Conservation (phyloP, 208 protist genomes). For the Wallacemonas collosoma region DNA sequence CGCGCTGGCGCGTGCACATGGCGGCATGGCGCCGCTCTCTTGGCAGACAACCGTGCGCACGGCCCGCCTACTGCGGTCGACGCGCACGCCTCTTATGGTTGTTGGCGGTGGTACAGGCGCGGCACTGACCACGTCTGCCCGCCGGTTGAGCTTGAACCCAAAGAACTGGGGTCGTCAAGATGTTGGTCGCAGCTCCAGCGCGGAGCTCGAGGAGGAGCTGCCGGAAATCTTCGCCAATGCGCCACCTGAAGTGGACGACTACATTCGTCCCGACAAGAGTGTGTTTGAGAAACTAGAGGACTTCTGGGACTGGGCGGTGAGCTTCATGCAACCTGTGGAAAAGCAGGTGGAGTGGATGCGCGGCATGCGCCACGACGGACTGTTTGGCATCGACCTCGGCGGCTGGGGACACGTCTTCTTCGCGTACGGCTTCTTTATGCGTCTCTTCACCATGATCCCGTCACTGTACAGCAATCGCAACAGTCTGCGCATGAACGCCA, state of each 20-base stretch:
- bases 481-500: conserved; percentile 73
- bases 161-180: conserved; percentile 41
- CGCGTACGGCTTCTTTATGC: conserved; percentile 76
- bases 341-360: conserved; percentile 89
- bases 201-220: conserved; percentile 77
- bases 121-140: conserved; percentile 25
- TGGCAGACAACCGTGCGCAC: not conserved
- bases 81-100: too few relatives aligned
- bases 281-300: conserved; percentile 84
- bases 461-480: conserved; percentile 87
- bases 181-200: conserved; percentile 36
- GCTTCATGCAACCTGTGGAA: conserved; percentile 84
- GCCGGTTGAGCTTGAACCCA: conserved; percentile 71
- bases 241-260: conserved; percentile 85
- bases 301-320: conserved; percentile 86
- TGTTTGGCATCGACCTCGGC: conserved; percentile 73
- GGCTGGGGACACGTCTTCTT: conserved; percentile 87
- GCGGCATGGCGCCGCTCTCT: not conserved
- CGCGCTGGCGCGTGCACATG: not conserved
- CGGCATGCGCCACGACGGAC: conserved; percentile 60
- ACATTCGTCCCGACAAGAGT: conserved; percentile 84
- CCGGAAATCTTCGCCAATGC: conserved; percentile 86
- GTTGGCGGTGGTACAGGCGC: not conserved
- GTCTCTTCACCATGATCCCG: conserved; percentile 74
- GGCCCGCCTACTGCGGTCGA: too few relatives aligned